Base-by-base conservation (phyloP, 345 rosid species). In the Dipteronia sinensis region DNA sequence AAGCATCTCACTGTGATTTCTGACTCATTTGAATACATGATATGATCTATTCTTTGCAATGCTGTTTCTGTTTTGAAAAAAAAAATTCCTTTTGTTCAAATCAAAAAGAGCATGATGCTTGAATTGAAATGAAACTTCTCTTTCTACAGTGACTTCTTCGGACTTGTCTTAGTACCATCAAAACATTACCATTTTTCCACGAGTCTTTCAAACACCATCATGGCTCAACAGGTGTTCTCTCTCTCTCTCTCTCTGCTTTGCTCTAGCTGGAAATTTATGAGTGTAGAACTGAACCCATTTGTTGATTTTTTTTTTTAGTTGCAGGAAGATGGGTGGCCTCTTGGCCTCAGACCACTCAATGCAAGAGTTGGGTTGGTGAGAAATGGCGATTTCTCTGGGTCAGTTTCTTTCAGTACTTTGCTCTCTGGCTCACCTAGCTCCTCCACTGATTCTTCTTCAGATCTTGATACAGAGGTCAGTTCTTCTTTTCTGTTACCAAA, bases 271-370 rank as follows among this genome's bases (percentile, higher is more conserved):
- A 51, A 20, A 47, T 51, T 75, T 51, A 31, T 51, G 63, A 31
- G 13, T 25, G 4, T 22, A 12, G 19, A 9, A 40, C 17, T 10
- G 40, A 65, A 12, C 59, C 68, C 67, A 46, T 66, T 44, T 44
- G 68, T 53, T 62, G 2, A 31, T 63, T 56, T 42, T 42, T 40
- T 40, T 40, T 40, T 40, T 29, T 23, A 66, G 64, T 20, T 79
- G 78, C 87, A 91, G 92, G 95, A 90, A 70, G 91, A 89, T 71
- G 98, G 97, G 46, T 94, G 98, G 98, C 98, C 98, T 15, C 88
- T 92, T 73, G 95, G 97, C 59, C 78, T 94, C 27, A 85, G 89
- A 59, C 95, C 93, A 49, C 80, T 90, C 68, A 94, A 86, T 86
- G 92, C 92, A 73, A 89, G 95, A 85, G 87, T 89, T 65, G 94